Evolutionary conservation across 306 rosid species (phyloP), one percentile per base, ranked within the genome.

Genomic region (Astragalus glycyphyllos): DNA sequence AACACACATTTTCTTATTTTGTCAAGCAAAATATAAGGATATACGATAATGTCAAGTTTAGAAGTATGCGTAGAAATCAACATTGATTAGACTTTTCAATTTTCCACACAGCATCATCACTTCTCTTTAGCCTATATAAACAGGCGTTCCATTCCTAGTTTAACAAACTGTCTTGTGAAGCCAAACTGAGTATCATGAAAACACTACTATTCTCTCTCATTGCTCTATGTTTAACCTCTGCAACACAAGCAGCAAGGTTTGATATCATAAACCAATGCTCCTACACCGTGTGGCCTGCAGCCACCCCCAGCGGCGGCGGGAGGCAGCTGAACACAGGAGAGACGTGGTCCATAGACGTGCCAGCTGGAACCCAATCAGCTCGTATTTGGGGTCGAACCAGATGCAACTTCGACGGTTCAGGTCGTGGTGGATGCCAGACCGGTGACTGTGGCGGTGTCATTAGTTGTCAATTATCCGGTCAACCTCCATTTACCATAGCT

Each of bases 351-450:
- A 0, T 88, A 0, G 65, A 55, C 16, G 66, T 78, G 13, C 8
- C 51, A 0, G 47, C 83, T 0, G 90, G 89, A 44, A 61, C 85
- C 0, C 3, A 26, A 26, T 1, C 1, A 0, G 13, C 9, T 4
- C 86, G 89, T 10, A 81, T 89, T 20, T 89, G 96, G 92, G 85
- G 80, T 4, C 88, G 92, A n/a, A 89, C 92, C 1, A 71, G 78
- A 4, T 86, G 96, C 78, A 78, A 11, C 35, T 86, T 86, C 10
- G 86, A 84, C 10, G 74, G 65, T 1, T 23, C 69, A 0, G 86
- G 90, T 1, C 75, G 34, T 0, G 90, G 89, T 8, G 31, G 1
- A 0, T 89, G 96, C 49, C 41, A 53, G 38, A 87, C 90, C 0
- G 92, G 92, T 0, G 96, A 89, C 41, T 89, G 90, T 2, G 83